Percentiles rank a stretch among this genome's conserved stretches.
Evolutionary conservation across 257 asterid species (phyloP).

Genomic region (Dorcoceras hygrometricum): DNA sequence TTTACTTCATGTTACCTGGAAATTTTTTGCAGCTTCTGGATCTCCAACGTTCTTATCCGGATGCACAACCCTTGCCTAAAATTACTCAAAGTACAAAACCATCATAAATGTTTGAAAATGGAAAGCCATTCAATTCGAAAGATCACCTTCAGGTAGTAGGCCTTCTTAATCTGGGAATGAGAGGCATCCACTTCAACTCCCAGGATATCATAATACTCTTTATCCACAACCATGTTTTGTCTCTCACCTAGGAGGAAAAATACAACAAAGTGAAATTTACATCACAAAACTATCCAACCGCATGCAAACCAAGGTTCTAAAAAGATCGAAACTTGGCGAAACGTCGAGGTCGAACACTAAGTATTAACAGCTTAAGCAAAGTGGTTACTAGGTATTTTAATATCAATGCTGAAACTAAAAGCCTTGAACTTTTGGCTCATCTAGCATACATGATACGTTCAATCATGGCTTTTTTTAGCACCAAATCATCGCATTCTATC

Average conservation of each 20-base stretch:
- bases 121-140: background rate
- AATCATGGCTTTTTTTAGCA: background rate
- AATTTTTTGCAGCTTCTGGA: slow-evolving; percentile 74
- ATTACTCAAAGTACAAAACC: slow-evolving; percentile 14
- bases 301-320: background rate
- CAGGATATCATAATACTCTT: slow-evolving; percentile 63
- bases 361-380: background rate
- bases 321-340: background rate
- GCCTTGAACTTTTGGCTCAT: background rate
- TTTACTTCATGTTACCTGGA: slow-evolving; percentile 44
- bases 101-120: slow-evolving; percentile 4
- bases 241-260: slow-evolving; percentile 27
- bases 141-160: slow-evolving; percentile 71
- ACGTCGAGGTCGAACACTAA: background rate
- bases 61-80: slow-evolving; percentile 73
- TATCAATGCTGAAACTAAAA: background rate
- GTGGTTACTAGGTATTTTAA: background rate
- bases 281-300: slow-evolving; percentile 17
- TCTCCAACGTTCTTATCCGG: slow-evolving; percentile 85
- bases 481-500: background rate
- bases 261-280: slow-evolving; percentile 4
- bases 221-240: slow-evolving; percentile 56
- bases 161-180: slow-evolving; percentile 63
- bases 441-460: background rate
- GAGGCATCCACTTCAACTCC: slow-evolving; percentile 66